Evolutionary conservation across 345 rosid genomes (phyloP).

Genomic region (Toxicodendron radicans): DNA sequence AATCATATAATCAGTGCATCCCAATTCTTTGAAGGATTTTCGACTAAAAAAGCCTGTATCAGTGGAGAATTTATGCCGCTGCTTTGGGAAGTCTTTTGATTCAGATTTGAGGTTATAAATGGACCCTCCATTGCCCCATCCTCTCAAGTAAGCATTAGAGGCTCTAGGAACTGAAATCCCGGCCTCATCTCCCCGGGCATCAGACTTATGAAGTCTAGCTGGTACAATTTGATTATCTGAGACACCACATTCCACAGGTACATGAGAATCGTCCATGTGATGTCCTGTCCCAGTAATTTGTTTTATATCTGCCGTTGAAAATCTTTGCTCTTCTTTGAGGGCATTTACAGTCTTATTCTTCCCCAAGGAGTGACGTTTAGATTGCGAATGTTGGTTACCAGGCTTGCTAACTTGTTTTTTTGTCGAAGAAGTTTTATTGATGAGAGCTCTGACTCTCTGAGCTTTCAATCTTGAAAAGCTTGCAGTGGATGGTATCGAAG

Average conservation of each 20-base stretch:
- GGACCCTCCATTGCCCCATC: constrained; percentile 51
- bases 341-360: constrained; percentile 28
- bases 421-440: constrained; percentile 39
- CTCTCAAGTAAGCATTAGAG: constrained; percentile 46
- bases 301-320: constrained; percentile 15
- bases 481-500: constrained; percentile 20
- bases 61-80: constrained; percentile 25
- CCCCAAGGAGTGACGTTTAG: constrained; percentile 22
- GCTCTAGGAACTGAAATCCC: constrained; percentile 32
- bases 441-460: constrained; percentile 59
- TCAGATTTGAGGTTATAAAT: constrained; percentile 21
- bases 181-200: constrained; percentile 25
- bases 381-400: constrained; percentile 18
- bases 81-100: constrained; percentile 27
- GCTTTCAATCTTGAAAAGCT: constrained; percentile 64
- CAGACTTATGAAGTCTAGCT: constrained; percentile 20
- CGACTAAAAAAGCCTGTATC: constrained; percentile 67
- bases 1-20: constrained; percentile 64
- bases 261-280: background rate
- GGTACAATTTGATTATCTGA: constrained; percentile 5
- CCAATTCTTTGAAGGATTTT: constrained; percentile 67
- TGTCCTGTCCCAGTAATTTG: constrained; percentile 17
- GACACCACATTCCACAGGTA: background rate
- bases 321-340: constrained; percentile 14
- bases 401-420: constrained; percentile 28